phyloP scores from a whole-genome alignment of 768 basidiomycete species.

The Lactifluus rugatus region DNA sequence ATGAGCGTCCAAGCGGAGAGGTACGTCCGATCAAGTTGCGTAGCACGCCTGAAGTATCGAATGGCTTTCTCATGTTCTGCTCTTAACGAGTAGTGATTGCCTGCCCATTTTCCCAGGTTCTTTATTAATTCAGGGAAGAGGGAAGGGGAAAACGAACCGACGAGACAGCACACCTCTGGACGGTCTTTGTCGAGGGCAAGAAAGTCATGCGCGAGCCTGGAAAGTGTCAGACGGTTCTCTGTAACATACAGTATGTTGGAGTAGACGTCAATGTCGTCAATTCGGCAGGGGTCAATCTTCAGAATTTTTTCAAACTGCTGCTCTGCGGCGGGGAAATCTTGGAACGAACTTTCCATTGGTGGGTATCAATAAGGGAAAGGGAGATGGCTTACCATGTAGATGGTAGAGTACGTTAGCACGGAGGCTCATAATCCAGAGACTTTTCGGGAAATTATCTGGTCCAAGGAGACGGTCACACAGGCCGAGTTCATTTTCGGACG shows the following conservation, averaged over 20 bases:
- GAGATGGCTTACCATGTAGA: slow-evolving; percentile 55
- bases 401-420: slow-evolving; percentile 85
- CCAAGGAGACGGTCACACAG: slow-evolving; percentile 71
- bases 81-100: slow-evolving; percentile 94
- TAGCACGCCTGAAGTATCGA: slow-evolving; percentile 87
- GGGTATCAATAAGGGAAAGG: slow-evolving; percentile 8
- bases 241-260: slow-evolving; percentile 97
- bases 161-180: slow-evolving; percentile 92
- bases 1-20: slow-evolving; percentile 97
- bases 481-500: slow-evolving; percentile 74
- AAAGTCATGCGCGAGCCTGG: slow-evolving; percentile 87
- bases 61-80: slow-evolving; percentile 94
- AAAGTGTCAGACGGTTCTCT: slow-evolving; percentile 79
- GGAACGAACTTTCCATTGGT: background rate
- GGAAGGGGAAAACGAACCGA: slow-evolving; percentile 48
- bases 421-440: slow-evolving; percentile 78
- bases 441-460: slow-evolving; percentile 66
- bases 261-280: slow-evolving; percentile 93
- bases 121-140: background rate
- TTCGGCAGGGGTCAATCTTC: slow-evolving; percentile 70
- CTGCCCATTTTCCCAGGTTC: slow-evolving; percentile 32
- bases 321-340: slow-evolving; percentile 86
- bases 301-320: slow-evolving; percentile 78
- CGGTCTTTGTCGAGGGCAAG: slow-evolving; percentile 82
- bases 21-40: slow-evolving; percentile 91